A percentile compares a stretch with the other conserved stretches of the same genome.
Conservation (phyloP, 257 asterid species). For the Solanum gracilifrons region DNA sequence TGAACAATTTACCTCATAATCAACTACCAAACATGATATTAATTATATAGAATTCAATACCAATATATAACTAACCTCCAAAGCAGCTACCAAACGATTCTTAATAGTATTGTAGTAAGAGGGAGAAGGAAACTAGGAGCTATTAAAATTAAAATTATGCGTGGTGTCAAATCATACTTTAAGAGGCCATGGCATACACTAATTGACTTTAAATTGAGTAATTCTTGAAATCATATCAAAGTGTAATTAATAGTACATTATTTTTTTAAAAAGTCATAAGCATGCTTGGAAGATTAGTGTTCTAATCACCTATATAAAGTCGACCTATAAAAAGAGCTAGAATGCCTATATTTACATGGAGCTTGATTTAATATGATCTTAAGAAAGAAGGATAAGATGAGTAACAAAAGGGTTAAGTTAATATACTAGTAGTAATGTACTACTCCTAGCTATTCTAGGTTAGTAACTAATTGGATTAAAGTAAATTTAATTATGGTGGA, state of each 20-base stretch:
- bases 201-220: not conserved
- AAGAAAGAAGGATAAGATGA: not conserved
- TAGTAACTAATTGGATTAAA: not conserved
- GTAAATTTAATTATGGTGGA: constrained; percentile 7
- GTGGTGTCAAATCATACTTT: not conserved
- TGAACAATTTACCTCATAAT: not conserved
- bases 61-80: not conserved
- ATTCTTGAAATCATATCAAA: not conserved
- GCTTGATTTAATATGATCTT: not conserved
- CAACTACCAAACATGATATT: not conserved
- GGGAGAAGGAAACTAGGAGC: not conserved
- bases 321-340: not conserved
- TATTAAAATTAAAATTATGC: not conserved
- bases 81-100: not conserved
- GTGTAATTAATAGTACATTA: not conserved
- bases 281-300: not conserved
- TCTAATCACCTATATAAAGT: not conserved
- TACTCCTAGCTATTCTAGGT: not conserved
- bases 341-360: not conserved
- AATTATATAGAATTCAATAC: no score
- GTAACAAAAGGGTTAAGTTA: not conserved
- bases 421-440: not conserved
- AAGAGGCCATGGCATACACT: not conserved
- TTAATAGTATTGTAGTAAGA: not conserved
- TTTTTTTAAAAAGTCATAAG: not conserved